Conservation (phyloP, 2,329 filamentous ascomycete species). For the Cladorrhinum sp. region DNA sequence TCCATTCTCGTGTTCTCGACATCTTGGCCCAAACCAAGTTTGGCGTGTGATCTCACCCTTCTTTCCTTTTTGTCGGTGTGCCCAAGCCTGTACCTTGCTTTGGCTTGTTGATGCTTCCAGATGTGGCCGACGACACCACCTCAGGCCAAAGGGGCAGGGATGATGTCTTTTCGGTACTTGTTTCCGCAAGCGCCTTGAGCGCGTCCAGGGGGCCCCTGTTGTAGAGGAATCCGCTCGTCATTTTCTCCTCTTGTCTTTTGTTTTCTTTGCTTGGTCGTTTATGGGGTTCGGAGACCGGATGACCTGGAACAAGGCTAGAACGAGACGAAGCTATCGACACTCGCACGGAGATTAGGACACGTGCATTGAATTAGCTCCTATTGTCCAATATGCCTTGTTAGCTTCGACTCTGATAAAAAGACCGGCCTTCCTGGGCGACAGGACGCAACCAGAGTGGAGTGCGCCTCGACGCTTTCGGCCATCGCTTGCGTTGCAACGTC, state of each 20-base stretch:
- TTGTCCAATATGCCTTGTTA: conserved; percentile 4
- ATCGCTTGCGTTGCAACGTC: conserved; percentile 18
- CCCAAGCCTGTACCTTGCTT: conserved; percentile 1
- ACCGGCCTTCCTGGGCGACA: conserved; percentile 15
- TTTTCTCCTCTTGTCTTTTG: not conserved
- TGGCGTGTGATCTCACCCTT: conserved; percentile 1
- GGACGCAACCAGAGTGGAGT: conserved; percentile 11
- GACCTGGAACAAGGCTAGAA: conserved; percentile 5
- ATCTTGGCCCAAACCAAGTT: conserved; percentile 13
- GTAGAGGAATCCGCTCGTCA: not conserved
- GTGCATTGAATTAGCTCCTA: conserved; percentile 11
- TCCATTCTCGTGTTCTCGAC: conserved; percentile 1
- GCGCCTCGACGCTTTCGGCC: conserved; percentile 13
- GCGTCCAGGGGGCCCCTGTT: conserved; percentile 10
- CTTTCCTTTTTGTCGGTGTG: conserved; percentile 16
- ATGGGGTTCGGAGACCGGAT: not conserved
- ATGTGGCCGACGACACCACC: conserved; percentile 10
- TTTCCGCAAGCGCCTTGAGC: conserved; percentile 25
- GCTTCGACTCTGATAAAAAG: conserved; percentile 1
- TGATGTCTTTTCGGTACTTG: conserved; percentile 25
- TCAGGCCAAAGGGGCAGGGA: conserved; percentile 2
- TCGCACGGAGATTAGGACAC: conserved; percentile 11
- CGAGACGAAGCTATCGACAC: conserved; percentile 13
- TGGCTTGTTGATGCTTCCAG: conserved; percentile 15
- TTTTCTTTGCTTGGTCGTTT: not conserved